Evolutionary conservation across 2,329 filamentous ascomycete genomes (phyloP).

Genomic region (Xylariaceae sp.): DNA sequence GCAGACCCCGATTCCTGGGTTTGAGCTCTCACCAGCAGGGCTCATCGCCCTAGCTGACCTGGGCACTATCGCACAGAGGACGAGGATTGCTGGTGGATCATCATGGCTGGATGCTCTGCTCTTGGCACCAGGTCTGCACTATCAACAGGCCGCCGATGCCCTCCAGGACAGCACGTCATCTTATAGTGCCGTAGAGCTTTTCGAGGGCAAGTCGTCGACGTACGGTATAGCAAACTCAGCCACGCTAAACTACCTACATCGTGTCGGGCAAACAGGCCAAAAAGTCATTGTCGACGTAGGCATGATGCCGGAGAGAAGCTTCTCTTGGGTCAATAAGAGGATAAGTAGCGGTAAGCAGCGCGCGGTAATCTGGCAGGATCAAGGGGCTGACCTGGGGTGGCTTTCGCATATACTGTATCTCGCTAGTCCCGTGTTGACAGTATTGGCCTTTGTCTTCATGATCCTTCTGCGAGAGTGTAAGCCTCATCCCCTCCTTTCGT

Average conservation of each 20-base stretch:
- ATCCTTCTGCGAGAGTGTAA: constrained; percentile 43
- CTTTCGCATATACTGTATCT: constrained; percentile 47
- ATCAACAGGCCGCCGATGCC: constrained; percentile 52
- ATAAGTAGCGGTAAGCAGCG: constrained; percentile 18
- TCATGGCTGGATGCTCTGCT: constrained; percentile 53
- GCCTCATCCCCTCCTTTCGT: constrained; percentile 5
- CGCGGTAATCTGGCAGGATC: constrained; percentile 25
- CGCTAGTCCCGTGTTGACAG: constrained; percentile 41
- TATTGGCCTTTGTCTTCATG: constrained; percentile 39
- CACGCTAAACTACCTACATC: constrained; percentile 50
- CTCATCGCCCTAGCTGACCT: constrained; percentile 58
- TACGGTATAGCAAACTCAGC: constrained; percentile 45
- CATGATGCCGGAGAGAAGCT: constrained; percentile 41
- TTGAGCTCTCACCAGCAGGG: constrained; percentile 47
- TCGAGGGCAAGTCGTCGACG: constrained; percentile 23
- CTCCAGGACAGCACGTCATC: constrained; percentile 35
- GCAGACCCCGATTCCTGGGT: constrained; percentile 38
- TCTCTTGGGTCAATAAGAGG: constrained; percentile 22
- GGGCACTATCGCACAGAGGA: constrained; percentile 50
- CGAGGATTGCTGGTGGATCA: constrained; percentile 51
- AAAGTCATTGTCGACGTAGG: constrained; percentile 55
- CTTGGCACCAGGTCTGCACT: constrained; percentile 57
- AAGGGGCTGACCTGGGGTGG: constrained; percentile 37
- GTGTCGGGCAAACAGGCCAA: constrained; percentile 51
- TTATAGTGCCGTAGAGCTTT: neutral